These are phyloP conservation scores for Kluyveromyces marxianus DNA, from an alignment of 1,139 yeast genomes.

Conservation along the genomic window DNA sequence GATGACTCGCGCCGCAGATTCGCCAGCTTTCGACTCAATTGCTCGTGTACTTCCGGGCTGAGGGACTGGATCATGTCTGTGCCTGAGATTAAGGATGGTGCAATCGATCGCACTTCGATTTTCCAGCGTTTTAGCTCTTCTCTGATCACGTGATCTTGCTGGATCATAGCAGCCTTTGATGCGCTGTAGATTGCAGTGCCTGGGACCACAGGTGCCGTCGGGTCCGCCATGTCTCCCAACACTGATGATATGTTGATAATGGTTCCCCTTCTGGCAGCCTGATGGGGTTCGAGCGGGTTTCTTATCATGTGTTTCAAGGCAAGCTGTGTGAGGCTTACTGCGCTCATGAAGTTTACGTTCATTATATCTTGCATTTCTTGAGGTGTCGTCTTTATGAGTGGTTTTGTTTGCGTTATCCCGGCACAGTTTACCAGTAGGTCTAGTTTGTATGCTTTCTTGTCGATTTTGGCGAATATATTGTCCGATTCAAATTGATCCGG, in stretches of 20 bases:
- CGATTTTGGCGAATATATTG: background rate
- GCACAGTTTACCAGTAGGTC: conserved; percentile 63
- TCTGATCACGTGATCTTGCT: conserved; percentile 59
- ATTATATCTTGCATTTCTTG: conserved; percentile 43
- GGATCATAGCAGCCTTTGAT: conserved; percentile 68
- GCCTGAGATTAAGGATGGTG: conserved; percentile 66
- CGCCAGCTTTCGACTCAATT: conserved; percentile 3
- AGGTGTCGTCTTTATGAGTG: conserved; percentile 42
- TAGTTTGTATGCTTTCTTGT: conserved; percentile 11
- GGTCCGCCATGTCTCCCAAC: conserved; percentile 37
- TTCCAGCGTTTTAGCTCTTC: conserved; percentile 46
- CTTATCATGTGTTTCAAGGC: conserved; percentile 44
- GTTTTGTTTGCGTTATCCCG: conserved; percentile 60
- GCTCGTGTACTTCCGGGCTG: conserved; percentile 8
- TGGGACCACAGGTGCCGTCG: conserved; percentile 20
- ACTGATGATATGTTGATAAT: conserved; percentile 71
- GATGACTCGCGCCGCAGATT: background rate
- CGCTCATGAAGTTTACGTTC: conserved; percentile 55
- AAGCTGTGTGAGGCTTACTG: conserved; percentile 52
- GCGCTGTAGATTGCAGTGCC: conserved; percentile 80
- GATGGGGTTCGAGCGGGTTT: conserved; percentile 3
- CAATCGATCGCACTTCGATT: conserved; percentile 54
- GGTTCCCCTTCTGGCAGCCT: conserved; percentile 21
- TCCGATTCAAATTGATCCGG: background rate
- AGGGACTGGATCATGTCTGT: conserved; percentile 59